Conservation (phyloP, 371 early-diverging fungal genomes). For the Haplosporangium sp. region DNA sequence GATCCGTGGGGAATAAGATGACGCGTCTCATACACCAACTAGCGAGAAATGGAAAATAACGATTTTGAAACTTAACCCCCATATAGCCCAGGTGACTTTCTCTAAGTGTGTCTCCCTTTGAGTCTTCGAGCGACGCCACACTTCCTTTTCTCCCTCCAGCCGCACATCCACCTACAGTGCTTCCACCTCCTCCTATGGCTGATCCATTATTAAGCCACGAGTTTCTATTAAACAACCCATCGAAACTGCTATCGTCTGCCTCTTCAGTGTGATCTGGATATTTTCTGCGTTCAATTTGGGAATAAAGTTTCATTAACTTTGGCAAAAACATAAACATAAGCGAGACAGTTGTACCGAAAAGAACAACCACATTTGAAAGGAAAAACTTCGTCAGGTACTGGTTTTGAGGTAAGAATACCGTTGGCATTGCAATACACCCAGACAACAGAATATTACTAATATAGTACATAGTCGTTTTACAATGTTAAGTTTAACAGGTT, state of each 20-base stretch:
- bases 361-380: constrained; percentile 61
- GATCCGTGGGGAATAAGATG: constrained; percentile 65
- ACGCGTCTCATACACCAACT: constrained; percentile 74
- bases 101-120: constrained; percentile 28
- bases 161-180: constrained; percentile 1
- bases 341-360: constrained; percentile 71
- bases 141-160: constrained; percentile 39
- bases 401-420: constrained; percentile 61
- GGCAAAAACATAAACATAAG: constrained; percentile 68
- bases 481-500: background rate
- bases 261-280: constrained; percentile 1
- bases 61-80: constrained; percentile 66
- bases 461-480: background rate
- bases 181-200: constrained; percentile 2
- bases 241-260: constrained; percentile 32
- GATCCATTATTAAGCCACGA: constrained; percentile 24
- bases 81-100: constrained; percentile 68
- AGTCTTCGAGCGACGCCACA: constrained; percentile 41
- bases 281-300: constrained; percentile 16
- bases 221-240: constrained; percentile 30
- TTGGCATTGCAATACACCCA: constrained; percentile 65
- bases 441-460: constrained; percentile 70
- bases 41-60: constrained; percentile 64
- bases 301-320: constrained; percentile 57
- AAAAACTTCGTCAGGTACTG: constrained; percentile 70